Conservation (phyloP, 2,329 filamentous ascomycete genomes). For the Cordyceps militaris region DNA sequence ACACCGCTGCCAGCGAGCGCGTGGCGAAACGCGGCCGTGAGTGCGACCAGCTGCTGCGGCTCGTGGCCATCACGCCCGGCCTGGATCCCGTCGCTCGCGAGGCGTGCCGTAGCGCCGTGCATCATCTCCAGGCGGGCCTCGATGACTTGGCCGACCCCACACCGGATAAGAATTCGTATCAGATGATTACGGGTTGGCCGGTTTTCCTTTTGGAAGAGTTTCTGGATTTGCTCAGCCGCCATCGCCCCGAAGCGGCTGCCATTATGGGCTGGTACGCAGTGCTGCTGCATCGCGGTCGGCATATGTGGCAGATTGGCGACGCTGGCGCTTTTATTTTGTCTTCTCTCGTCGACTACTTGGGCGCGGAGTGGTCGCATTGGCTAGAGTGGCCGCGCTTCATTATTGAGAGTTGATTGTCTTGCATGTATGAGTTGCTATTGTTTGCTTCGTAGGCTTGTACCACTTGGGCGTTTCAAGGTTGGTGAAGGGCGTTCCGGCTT, state of each 20-base stretch:
- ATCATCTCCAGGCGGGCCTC: background rate
- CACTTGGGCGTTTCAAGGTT: no score
- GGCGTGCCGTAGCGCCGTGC: background rate
- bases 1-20: no score
- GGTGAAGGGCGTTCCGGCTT: no score
- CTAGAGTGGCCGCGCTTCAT: background rate
- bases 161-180: background rate
- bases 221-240: background rate
- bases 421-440: no score
- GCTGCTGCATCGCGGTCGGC: background rate
- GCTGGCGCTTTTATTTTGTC: background rate
- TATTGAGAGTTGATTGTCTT: background rate
- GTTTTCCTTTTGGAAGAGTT: background rate
- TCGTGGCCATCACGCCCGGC: background rate
- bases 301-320: slow-evolving; percentile 8
- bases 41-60: slow-evolving; percentile 1
- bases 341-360: background rate
- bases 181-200: background rate
- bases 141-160: background rate
- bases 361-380: background rate
- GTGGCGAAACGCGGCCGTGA: background rate
- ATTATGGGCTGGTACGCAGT: slow-evolving; percentile 6
- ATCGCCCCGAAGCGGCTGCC: background rate
- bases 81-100: background rate
- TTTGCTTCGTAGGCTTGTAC: no score